Percentiles rank a stretch among this genome's conserved stretches.
phyloP scores from a whole-genome alignment of 331 rosid genomes.

The Malus hybrid region DNA sequence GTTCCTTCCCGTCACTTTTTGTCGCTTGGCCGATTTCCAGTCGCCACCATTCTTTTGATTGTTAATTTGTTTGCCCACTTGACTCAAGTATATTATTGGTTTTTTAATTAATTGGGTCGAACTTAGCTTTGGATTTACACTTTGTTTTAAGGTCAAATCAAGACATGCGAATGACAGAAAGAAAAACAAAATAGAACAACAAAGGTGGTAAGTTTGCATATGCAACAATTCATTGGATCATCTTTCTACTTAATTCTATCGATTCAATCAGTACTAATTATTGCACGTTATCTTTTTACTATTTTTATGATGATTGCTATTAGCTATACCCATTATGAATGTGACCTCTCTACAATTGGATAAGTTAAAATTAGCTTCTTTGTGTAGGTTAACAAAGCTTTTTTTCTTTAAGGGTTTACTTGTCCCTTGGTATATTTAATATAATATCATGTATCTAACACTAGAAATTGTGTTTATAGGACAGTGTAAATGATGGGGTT shows the following conservation, averaged over 20 bases:
- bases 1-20: not conserved
- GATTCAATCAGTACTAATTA: not conserved
- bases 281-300: not conserved
- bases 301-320: not conserved
- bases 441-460: not conserved
- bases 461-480: too few relatives aligned
- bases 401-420: not conserved
- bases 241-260: not conserved
- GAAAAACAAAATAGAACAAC: not conserved
- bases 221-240: not conserved
- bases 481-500: not conserved
- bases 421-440: not conserved
- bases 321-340: not conserved
- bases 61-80: too few relatives aligned
- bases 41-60: too few relatives aligned
- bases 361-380: not conserved
- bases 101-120: not conserved
- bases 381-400: not conserved
- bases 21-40: too few relatives aligned
- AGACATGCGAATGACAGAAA: not conserved
- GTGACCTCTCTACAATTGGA: not conserved
- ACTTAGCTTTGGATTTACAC: not conserved
- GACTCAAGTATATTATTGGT: not conserved
- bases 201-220: not conserved
- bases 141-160: not conserved